Evolutionary conservation across 306 rosid species (phyloP), one percentile per base, ranked within the genome.

Genomic region (Trichosanthes truncata): DNA sequence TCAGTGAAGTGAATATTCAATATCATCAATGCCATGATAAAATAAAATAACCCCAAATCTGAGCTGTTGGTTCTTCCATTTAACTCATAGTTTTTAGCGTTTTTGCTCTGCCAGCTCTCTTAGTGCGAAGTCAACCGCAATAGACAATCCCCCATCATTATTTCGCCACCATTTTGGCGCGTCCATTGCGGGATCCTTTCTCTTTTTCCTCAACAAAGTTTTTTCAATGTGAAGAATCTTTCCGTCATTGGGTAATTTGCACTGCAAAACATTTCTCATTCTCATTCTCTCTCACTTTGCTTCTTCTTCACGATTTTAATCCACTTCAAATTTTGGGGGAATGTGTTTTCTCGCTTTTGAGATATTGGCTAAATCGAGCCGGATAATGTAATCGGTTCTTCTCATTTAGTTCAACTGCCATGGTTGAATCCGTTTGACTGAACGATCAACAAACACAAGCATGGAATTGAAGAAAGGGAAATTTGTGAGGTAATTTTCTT

Each of bases 381-480:
- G 10, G 7, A 3, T 25, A 20, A 26, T 51, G 63, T 33, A 7
- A 33, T 31, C 74, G 18, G 14, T 45, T 57, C 41, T 21, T 2
- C 46, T 75, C 8, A 56, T 78, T 60, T 11, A 41, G n/a, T 72
- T 38, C 15, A n/a, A 23, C 65, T 23, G 12, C 68, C 21, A 49
- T 23, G 31, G 53, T 18, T 25, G 38, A 26, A 31, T 79, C 57
- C 78, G 59, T 78, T 76, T 78, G 49, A 80, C 38, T 46, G 29
- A 61, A 67, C 35, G 5, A 29, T 29, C 33, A 14, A 69, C 71
- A n/a, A 36, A 72, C 57, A 25, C 62, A 76, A 66, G 45, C 71
- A 94, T 90, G 97, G 90, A 89, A 76, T 80, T 82, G 2, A 92
- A 87, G 86, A 84, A 86, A 79, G 90, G 84, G 46, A 94, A 88